Evolutionary conservation across 805 yeast species (phyloP).

Genomic region (Blastobotrys robertii): DNA sequence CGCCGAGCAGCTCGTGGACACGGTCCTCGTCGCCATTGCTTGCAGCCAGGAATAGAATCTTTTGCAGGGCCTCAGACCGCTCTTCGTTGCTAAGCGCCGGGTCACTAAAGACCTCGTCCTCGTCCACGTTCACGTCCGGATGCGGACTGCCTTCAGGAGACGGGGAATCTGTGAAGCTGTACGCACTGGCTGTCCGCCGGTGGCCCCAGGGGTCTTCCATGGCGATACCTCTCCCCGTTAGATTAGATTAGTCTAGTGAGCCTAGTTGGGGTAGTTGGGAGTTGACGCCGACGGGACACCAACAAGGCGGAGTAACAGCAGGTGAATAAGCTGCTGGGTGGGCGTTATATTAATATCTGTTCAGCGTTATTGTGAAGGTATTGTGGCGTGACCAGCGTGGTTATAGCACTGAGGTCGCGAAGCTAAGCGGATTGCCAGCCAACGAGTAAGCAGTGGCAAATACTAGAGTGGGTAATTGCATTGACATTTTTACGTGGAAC

Average conservation of each 20-base stretch:
- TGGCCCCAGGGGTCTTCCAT: neutral
- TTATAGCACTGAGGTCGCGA: neutral
- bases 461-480: no score
- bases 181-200: neutral
- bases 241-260: no score
- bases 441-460: no score
- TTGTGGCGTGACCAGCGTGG: neutral
- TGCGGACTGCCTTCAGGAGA: no score
- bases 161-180: no score
- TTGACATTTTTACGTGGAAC: no score
- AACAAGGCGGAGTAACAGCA: no score
- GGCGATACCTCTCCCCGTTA: neutral
- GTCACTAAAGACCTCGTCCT: conserved; percentile 18
- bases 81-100: conserved; percentile 11
- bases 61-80: conserved; percentile 20
- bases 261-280: no score
- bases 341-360: neutral
- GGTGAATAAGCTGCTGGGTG: no score
- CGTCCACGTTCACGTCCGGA: conserved; percentile 8
- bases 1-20: conserved; percentile 23
- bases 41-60: conserved; percentile 25
- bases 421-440: no score
- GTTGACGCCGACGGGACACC: no score
- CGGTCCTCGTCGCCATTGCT: conserved; percentile 27
- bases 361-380: neutral